Base-by-base conservation (phyloP, 2,329 filamentous ascomycete genomes). In the Fusarium solani-melongenae region DNA sequence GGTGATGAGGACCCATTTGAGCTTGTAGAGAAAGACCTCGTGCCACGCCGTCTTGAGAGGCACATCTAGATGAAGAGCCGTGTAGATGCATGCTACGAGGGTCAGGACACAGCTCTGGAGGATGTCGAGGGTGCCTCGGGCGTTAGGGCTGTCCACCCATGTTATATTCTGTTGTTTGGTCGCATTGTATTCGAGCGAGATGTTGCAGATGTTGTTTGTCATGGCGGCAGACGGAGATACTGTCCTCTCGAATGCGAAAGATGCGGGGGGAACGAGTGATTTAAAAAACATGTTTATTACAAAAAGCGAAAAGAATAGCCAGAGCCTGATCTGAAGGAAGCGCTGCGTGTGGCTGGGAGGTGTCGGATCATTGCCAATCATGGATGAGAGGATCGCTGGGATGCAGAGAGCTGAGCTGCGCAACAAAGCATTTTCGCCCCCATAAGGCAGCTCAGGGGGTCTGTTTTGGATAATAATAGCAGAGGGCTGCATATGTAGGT, bases 1-100 rank as follows among this genome's bases (percentile, higher is more conserved):
- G 0, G 78, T 79, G 0, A 81, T 62, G 0, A 80, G 6, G 11
- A 79, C 74, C 82, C 81, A 83, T 49, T 69, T 68, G 6, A 76
- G 20, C 65, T 81, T 80, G 20, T 67, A 67, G 6, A 56, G 22
- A 2, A 73, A 11, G n/a, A 67, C 17, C 17, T 61, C 24, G n/a
- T 74, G 49, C 65, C 61, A 63, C 10, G 62, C n/a, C 1, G 60
- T 63, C 51, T 63, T 49, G 41, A 53, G 12, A 2, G 80, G 80
- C 22, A 85, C 76, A 29, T 84, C 83, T 12, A 83, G 71, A 65
- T 83, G 81, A 5, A 84, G 61, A 0, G 80, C 80, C 8, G 79
- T 77, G 74, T 79, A 83, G 9, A 82, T 79, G 67, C 81, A 83
- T 3, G 82, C 71, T 9, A 77, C 63, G 2, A 84, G 70, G 2